Base-by-base conservation (phyloP, 2,329 filamentous ascomycete genomes). In the Fusarium azukiicola region DNA sequence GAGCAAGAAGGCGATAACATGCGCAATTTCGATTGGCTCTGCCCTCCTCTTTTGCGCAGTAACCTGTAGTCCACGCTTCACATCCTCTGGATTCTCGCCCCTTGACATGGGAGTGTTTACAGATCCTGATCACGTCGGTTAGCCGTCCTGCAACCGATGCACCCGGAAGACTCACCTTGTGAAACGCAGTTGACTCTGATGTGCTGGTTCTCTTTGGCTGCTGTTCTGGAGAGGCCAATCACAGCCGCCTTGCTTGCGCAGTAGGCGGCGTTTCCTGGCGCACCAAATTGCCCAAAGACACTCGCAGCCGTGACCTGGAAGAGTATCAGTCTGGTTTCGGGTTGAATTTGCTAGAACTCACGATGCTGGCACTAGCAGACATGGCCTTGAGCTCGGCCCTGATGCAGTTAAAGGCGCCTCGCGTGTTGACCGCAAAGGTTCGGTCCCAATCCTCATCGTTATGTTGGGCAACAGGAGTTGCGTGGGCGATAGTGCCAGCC, bases 341-440 rank as follows among this genome's bases (percentile, higher is more conserved):
- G 67, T 17, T 78, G 73, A 3, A 84, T 85, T 44, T 27, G 13
- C 1, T 11, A n/a, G n/a, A 3, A 23, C 73, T 42, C 27, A 81
- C 78, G 6, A 81, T 81, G 27, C 79, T 80, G 3, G 73, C 75
- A 1, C 79, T 76, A 84, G 87, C 38, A 86, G 84, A 73, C 72
- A 17, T 81, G 1, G 58, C 84, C 79, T 83, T 85, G 16, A 93
- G 74, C 79, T 93, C 82, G n/a, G 90, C 89, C 21, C 90, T 84
- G 73, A 93, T 74, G 73, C 90, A 92, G 67, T 91, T 89, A 83
- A 92, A 90, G 40, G 90, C 83, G 9, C 92, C 91, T 12, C 82
- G 87, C 12, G 88, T 74, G 78, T 92, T 92, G 14, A 91, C 87
- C 3, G 82, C 79, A 69, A 91, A 81, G 21, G 89, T 83, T 40